Conservation (phyloP, 1,139 yeast genomes). For the Protomyces arabidopsidicola region DNA sequence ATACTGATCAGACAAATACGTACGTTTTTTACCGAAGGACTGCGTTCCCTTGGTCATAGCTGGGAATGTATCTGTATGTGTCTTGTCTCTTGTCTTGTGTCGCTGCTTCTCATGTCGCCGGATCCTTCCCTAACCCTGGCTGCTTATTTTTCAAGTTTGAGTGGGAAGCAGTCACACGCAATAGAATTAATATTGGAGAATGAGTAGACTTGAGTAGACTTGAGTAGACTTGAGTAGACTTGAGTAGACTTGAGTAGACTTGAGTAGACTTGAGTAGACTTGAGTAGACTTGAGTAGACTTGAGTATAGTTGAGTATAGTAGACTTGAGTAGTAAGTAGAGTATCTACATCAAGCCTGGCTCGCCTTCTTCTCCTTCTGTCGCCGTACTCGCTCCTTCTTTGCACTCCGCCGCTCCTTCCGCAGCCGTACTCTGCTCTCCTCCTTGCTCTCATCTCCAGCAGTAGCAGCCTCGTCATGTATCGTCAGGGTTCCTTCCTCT, state of each 20-base stretch:
- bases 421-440: conserved; percentile 3
- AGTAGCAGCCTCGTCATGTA: not conserved
- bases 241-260: too few relatives aligned
- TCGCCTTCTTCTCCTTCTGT: conserved; percentile 5
- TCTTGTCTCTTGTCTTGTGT: not conserved
- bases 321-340: not conserved
- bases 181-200: not conserved
- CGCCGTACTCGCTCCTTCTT: conserved; percentile 17
- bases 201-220: too few relatives aligned
- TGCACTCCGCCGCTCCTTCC: conserved; percentile 13
- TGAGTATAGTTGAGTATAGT: not conserved
- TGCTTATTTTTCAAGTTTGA: not conserved
- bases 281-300: not conserved
- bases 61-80: not conserved
- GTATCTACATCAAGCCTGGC: not conserved
- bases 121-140: not conserved
- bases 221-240: not conserved
- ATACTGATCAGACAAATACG: not conserved
- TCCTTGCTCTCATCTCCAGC: conserved; percentile 6
- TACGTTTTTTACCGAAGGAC: conserved; percentile 2
- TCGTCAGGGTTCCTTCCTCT: not conserved
- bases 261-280: not conserved
- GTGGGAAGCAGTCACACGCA: not conserved
- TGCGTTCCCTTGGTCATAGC: not conserved
- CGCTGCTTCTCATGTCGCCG: not conserved